Evolutionary conservation across 768 basidiomycete species (phyloP).

Genomic region (Hortiboletus campestris): DNA sequence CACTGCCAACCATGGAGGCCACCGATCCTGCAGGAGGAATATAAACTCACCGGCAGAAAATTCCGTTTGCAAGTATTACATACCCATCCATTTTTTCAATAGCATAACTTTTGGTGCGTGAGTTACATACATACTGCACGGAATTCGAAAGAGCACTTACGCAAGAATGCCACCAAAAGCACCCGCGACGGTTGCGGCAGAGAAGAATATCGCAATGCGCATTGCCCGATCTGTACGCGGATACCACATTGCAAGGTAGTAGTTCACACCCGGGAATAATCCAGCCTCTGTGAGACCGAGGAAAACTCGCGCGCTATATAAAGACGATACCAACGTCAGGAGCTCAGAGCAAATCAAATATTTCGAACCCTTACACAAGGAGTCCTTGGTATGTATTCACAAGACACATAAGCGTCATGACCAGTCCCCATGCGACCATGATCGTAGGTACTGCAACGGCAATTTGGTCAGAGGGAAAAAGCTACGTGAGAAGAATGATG

Average conservation of each 20-base stretch:
- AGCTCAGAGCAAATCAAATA: not conserved
- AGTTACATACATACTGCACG: not conserved
- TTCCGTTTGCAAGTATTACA: slow-evolving; percentile 16
- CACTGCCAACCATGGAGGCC: slow-evolving; percentile 38
- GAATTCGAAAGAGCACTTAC: slow-evolving; percentile 25
- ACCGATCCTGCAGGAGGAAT: slow-evolving; percentile 16
- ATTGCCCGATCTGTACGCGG: slow-evolving; percentile 52
- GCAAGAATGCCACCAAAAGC: slow-evolving; percentile 51
- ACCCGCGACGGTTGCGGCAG: slow-evolving; percentile 55
- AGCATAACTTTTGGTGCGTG: slow-evolving; percentile 29
- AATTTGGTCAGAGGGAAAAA: slow-evolving; percentile 5
- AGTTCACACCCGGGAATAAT: slow-evolving; percentile 39
- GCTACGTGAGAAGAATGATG: not conserved
- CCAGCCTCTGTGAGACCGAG: slow-evolving; percentile 50
- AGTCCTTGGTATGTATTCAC: slow-evolving; percentile 32
- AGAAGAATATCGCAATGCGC: slow-evolving; percentile 62
- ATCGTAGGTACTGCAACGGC: slow-evolving; percentile 35
- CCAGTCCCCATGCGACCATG: slow-evolving; percentile 39
- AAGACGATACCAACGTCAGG: not conserved
- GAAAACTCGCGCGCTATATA: slow-evolving; percentile 36
- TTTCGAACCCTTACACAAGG: slow-evolving; percentile 26
- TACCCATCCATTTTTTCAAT: slow-evolving; percentile 36
- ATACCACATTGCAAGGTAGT: slow-evolving; percentile 57
- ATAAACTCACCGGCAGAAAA: not conserved
- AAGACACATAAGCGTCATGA: slow-evolving; percentile 38